Evolutionary conservation across 2,329 filamentous ascomycete genomes (phyloP).

Genomic region (Camillea tinctor): DNA sequence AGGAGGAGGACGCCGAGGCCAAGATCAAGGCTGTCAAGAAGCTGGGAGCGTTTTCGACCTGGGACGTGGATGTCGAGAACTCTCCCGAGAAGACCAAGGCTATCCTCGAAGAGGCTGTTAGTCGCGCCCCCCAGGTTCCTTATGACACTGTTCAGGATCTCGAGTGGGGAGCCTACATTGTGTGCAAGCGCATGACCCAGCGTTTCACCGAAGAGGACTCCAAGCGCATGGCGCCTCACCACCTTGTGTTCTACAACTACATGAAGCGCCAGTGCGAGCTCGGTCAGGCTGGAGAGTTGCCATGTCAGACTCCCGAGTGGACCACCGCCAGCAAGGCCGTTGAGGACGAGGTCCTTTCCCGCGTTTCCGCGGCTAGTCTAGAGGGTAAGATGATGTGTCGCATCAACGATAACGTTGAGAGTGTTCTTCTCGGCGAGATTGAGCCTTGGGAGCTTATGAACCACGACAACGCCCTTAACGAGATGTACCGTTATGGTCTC

Average conservation of each 20-base stretch:
- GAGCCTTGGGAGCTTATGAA: conserved; percentile 32
- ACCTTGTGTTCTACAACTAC: conserved; percentile 28
- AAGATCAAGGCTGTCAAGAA: conserved; percentile 25
- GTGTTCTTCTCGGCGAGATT: conserved; percentile 27
- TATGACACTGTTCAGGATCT: conserved; percentile 26
- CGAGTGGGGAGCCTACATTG: conserved; percentile 31
- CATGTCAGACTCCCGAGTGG: conserved; percentile 28
- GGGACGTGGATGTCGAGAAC: conserved; percentile 30
- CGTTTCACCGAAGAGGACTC: conserved; percentile 25
- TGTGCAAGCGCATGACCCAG: conserved; percentile 27
- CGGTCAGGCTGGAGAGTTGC: conserved; percentile 21
- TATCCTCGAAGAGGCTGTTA: conserved; percentile 19
- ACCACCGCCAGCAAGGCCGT: conserved; percentile 18
- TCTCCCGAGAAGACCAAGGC: conserved; percentile 20
- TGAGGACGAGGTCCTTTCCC: conserved; percentile 25
- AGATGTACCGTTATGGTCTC: conserved; percentile 31
- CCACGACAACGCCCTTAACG: conserved; percentile 29
- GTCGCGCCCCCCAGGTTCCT: conserved; percentile 21
- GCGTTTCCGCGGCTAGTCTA: conserved; percentile 24
- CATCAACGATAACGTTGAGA: conserved; percentile 29
- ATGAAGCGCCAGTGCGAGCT: conserved; percentile 29
- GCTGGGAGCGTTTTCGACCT: conserved; percentile 25
- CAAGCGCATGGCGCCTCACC: conserved; percentile 25
- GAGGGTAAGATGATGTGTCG: conserved; percentile 32
- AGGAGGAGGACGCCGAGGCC: conserved; percentile 21